Evolutionary conservation across 306 rosid species (phyloP).

Genomic region (Luffa acutangula): DNA sequence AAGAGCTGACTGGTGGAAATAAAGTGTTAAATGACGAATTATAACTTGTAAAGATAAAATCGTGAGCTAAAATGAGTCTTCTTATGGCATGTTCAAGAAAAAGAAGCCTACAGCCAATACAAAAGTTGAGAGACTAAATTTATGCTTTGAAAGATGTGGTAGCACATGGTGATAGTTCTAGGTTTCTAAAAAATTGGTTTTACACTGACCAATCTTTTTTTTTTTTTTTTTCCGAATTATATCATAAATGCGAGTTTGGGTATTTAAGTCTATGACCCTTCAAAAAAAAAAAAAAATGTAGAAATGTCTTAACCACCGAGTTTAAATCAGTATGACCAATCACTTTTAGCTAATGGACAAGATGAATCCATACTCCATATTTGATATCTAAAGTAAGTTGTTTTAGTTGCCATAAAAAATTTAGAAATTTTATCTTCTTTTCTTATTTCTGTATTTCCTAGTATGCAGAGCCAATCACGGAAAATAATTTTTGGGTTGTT

Average conservation of each 20-base stretch:
- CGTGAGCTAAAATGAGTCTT: not conserved
- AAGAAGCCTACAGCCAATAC: too few relatives aligned
- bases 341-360: not conserved
- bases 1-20: not conserved
- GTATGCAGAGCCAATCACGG: constrained; percentile 2
- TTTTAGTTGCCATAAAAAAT: not conserved
- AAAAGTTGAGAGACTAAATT: too few relatives aligned
- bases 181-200: too few relatives aligned
- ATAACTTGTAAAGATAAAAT: not conserved
- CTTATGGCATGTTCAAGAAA: too few relatives aligned
- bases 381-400: not conserved
- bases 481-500: not conserved
- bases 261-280: too few relatives aligned
- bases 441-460: not conserved
- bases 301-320: not conserved
- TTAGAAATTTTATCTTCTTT: not conserved
- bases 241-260: too few relatives aligned
- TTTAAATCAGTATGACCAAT: not conserved
- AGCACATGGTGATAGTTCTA: too few relatives aligned
- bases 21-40: not conserved
- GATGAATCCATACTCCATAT: not conserved
- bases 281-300: too few relatives aligned
- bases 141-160: too few relatives aligned
- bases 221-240: too few relatives aligned
- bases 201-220: too few relatives aligned